Base-by-base conservation (phyloP, 192 early-diverging fungal species). In the Entomortierella lignicola region DNA sequence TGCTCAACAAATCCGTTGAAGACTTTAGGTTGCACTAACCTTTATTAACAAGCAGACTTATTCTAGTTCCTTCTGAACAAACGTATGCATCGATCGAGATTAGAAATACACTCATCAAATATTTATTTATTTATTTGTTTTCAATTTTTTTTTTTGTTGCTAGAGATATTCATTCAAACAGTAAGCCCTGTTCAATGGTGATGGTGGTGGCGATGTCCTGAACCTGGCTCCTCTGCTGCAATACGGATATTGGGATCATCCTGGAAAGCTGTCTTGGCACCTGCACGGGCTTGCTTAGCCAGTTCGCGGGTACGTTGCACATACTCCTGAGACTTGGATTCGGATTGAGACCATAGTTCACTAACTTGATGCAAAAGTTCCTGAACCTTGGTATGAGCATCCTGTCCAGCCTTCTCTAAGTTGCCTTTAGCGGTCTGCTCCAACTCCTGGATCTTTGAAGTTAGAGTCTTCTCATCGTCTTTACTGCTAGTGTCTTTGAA, bases 151-250 rank as follows among this genome's bases (percentile, higher is more conserved):
- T n/a, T n/a, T n/a, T n/a, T n/a, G n/a, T n/a, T n/a, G n/a, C n/a
- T n/a, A n/a, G n/a, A 37, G 34, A 37, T 37, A 37, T 37, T 37
- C 34, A 10, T 7, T 37, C 34, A 37, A 37, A n/a, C n/a, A n/a
- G n/a, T n/a, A n/a, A n/a, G n/a, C n/a, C n/a, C n/a, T n/a, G n/a
- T n/a, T n/a, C n/a, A n/a, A n/a, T n/a, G n/a, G 44, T 66, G 56
- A 13, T 43, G 75, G 21, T 66, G 68, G 27, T 70, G 75, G 41
- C 75, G 75, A 23, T 79, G 75, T 48, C 75, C 75, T 8, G 75
- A 79, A 2, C 75, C 75, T 50, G 75, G 75, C 57, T 79, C 75
- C 63, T 79, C 75, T 25, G 17, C 21, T 15, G 68, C 62, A 34
- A 79, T 39, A 7, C 67, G 75, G 11, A 79, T 55, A 56, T 66